Percentiles rank a stretch among this genome's conserved stretches.
These are phyloP conservation scores for Colletotrichum tofieldiae DNA, from an alignment of 2,329 filamentous ascomycete genomes.

Conservation along the genomic window DNA sequence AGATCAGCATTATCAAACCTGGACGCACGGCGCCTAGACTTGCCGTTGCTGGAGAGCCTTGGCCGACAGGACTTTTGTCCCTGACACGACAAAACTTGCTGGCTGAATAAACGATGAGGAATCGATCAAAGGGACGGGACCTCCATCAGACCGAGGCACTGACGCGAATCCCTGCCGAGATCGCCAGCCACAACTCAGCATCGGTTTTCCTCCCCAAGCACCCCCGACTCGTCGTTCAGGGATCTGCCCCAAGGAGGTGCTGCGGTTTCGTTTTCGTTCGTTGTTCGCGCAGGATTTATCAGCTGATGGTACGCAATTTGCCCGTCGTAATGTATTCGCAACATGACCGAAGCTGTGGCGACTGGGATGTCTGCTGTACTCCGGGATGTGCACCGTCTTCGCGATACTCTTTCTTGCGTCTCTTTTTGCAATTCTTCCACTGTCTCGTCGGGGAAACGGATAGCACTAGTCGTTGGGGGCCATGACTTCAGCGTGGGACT, in stretches of 20 bases:
- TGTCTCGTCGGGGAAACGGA: not conserved
- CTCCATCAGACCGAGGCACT: slow-evolving; percentile 40
- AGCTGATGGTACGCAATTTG: slow-evolving; percentile 36
- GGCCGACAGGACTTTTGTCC: slow-evolving; percentile 13
- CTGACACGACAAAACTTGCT: slow-evolving; percentile 25
- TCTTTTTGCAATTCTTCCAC: not conserved
- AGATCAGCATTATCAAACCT: not conserved
- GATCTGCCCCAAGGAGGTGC: slow-evolving; percentile 32
- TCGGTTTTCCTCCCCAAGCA: slow-evolving; percentile 43
- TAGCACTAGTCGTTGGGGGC: slow-evolving; percentile 8
- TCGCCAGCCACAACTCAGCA: slow-evolving; percentile 43
- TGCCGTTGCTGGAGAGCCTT: slow-evolving; percentile 32
- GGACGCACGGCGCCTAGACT: slow-evolving; percentile 25
- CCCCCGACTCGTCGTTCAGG: slow-evolving; percentile 36
- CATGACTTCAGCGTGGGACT: slow-evolving; percentile 23
- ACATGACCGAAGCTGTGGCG: slow-evolving; percentile 33
- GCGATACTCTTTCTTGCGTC: not conserved
- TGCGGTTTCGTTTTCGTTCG: slow-evolving; percentile 30
- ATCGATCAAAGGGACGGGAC: slow-evolving; percentile 33
- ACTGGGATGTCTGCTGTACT: slow-evolving; percentile 28
- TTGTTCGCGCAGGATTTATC: slow-evolving; percentile 19
- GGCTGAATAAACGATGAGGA: slow-evolving; percentile 38
- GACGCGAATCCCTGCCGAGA: slow-evolving; percentile 41
- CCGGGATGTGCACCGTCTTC: slow-evolving; percentile 1
- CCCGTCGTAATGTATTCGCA: slow-evolving; percentile 37